Percentiles rank a stretch among this genome's conserved stretches.
Conservation (phyloP, 345 rosid genomes). For the Salix udensis region DNA sequence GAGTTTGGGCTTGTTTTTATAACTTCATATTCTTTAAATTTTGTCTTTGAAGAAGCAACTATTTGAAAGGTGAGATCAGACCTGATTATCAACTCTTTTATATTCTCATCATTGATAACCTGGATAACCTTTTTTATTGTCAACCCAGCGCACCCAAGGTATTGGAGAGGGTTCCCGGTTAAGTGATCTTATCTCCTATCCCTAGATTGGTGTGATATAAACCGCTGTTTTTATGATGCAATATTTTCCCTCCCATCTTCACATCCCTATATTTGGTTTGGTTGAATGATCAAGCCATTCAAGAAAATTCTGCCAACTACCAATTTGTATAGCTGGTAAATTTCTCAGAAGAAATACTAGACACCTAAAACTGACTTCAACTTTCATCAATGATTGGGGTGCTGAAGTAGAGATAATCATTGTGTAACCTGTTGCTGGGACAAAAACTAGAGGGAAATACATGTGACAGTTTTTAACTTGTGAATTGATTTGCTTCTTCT, state of each 20-base stretch:
- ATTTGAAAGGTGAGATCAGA: background rate
- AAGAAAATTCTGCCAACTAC: background rate
- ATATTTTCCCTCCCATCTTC: background rate
- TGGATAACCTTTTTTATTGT: background rate
- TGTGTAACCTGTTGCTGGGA: background rate
- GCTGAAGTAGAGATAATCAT: background rate
- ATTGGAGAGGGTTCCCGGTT: background rate
- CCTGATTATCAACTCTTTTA: background rate
- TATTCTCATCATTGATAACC: background rate
- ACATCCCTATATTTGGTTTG: background rate
- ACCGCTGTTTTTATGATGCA: background rate
- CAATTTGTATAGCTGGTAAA: background rate
- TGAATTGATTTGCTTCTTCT: background rate
- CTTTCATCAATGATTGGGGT: background rate
- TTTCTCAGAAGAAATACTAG: background rate
- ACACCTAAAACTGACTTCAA: background rate
- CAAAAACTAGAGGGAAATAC: background rate
- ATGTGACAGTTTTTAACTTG: background rate
- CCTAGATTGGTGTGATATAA: background rate
- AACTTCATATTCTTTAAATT: background rate
- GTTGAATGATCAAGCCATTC: background rate
- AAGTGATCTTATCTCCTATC: background rate
- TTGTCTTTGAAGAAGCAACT: background rate
- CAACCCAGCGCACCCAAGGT: background rate
- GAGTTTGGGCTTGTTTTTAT: background rate